Evolutionary conservation across 2,329 filamentous ascomycete species (phyloP).

Genomic region (Stagonosporopsis tanaceti): DNA sequence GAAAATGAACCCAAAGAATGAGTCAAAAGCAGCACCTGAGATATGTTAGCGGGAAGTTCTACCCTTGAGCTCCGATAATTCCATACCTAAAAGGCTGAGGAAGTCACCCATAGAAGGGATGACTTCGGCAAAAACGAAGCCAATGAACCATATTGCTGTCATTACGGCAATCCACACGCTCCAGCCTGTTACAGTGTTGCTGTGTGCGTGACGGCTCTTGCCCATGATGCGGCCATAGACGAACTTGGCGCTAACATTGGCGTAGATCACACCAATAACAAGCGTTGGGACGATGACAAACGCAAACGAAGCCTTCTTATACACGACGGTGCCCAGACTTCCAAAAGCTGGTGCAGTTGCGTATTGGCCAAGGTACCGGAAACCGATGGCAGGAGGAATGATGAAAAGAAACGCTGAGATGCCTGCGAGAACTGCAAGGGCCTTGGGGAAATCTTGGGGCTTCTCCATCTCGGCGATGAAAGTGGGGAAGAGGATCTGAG

Average conservation of each 20-base stretch:
- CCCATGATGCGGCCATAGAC: conserved; percentile 88
- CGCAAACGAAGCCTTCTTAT: conserved; percentile 86
- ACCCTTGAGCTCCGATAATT: neutral
- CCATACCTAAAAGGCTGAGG: conserved; percentile 1
- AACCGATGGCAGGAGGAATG: conserved; percentile 81
- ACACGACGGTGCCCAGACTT: conserved; percentile 73
- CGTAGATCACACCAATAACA: conserved; percentile 88
- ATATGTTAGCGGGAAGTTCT: conserved; percentile 63
- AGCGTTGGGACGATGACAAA: conserved; percentile 96
- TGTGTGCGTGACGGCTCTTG: conserved; percentile 77
- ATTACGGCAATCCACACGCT: conserved; percentile 77
- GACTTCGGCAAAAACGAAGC: conserved; percentile 88
- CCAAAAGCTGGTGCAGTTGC: conserved; percentile 87
- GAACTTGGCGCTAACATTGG: conserved; percentile 86
- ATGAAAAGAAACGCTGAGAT: conserved; percentile 88
- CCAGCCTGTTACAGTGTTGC: conserved; percentile 85
- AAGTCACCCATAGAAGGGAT: conserved; percentile 81
- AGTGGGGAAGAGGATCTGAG: conserved; percentile 88
- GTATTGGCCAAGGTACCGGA: conserved; percentile 86
- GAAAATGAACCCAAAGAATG: conserved; percentile 94
- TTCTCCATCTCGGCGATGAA: conserved; percentile 94
- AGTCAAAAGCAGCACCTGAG: conserved; percentile 86
- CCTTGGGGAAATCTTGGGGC: conserved; percentile 85
- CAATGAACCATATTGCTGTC: conserved; percentile 75
- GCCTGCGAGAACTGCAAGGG: conserved; percentile 87